phyloP scores from a whole-genome alignment of 768 basidiomycete species.

The Collybiopsis confluens region DNA sequence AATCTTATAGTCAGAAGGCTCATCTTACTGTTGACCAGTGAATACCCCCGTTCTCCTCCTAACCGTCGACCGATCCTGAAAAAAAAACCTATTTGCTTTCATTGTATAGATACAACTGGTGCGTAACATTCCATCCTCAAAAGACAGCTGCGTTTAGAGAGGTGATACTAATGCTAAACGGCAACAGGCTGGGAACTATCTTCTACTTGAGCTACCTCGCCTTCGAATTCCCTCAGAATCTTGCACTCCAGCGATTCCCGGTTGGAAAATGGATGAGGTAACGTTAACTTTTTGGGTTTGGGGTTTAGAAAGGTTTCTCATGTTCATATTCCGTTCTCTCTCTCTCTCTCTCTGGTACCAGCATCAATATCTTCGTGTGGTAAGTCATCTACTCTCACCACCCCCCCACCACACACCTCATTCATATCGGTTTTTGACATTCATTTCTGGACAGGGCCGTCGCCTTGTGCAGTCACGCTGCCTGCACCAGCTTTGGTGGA shows the following conservation, averaged over 20 bases:
- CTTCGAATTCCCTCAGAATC: slow-evolving; percentile 74
- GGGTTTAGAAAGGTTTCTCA: too few species aligned
- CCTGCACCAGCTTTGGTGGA: slow-evolving; percentile 65
- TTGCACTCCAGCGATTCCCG: slow-evolving; percentile 67
- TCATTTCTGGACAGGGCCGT: slow-evolving; percentile 27
- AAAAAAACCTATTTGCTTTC: too few species aligned
- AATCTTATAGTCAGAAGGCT: neutral
- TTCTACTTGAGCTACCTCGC: slow-evolving; percentile 68
- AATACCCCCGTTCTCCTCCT: slow-evolving; percentile 14
- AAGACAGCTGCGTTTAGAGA: neutral
- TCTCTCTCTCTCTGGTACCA: neutral
- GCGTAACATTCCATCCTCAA: neutral
- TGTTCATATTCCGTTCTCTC: too few species aligned
- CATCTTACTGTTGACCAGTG: slow-evolving; percentile 5
- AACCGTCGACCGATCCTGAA: too few species aligned
- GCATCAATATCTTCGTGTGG: slow-evolving; percentile 63
- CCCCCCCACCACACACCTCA: too few species aligned
- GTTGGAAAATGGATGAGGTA: slow-evolving; percentile 85
- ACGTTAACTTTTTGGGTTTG: too few species aligned
- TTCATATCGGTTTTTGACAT: neutral
- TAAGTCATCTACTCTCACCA: neutral
- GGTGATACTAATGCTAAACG: neutral
- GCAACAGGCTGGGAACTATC: slow-evolving; percentile 68
- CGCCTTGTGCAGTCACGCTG: slow-evolving; percentile 58
- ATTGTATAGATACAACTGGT: slow-evolving; percentile 5